Conservation (phyloP, 1,139 yeast genomes). For the Debaryomyces psychrophilus region DNA sequence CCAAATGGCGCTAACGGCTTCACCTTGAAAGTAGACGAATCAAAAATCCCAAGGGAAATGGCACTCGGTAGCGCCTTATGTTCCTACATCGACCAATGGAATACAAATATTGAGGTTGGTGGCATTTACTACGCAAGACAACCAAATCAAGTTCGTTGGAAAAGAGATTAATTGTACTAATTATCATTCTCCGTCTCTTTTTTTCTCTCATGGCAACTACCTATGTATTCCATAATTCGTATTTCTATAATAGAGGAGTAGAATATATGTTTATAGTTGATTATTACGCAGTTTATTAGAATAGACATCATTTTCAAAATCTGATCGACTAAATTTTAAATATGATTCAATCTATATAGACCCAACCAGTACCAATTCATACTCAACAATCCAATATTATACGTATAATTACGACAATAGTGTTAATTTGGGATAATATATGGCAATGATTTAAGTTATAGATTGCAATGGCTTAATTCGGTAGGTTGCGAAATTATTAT, state of each 20-base stretch:
- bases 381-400: background rate
- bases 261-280: conserved; percentile 1
- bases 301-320: background rate
- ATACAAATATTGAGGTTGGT: conserved; percentile 59
- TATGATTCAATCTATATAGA: too few relatives aligned
- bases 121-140: conserved; percentile 62
- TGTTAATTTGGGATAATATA: background rate
- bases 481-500: conserved; percentile 4
- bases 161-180: conserved; percentile 44
- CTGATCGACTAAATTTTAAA: background rate
- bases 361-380: too few relatives aligned
- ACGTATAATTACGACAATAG: background rate
- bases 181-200: background rate
- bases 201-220: background rate
- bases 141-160: conserved; percentile 57
- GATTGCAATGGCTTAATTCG: conserved; percentile 5
- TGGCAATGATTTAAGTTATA: background rate
- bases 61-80: conserved; percentile 62
- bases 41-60: conserved; percentile 55
- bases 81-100: conserved; percentile 69
- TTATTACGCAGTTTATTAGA: background rate
- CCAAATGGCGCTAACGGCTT: conserved; percentile 56
- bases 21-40: conserved; percentile 54
- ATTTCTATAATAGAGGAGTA: conserved; percentile 7
- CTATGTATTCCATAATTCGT: background rate